Evolutionary conservation across 2,329 filamentous ascomycete genomes (phyloP).

Genomic region (Didymella pomorum): DNA sequence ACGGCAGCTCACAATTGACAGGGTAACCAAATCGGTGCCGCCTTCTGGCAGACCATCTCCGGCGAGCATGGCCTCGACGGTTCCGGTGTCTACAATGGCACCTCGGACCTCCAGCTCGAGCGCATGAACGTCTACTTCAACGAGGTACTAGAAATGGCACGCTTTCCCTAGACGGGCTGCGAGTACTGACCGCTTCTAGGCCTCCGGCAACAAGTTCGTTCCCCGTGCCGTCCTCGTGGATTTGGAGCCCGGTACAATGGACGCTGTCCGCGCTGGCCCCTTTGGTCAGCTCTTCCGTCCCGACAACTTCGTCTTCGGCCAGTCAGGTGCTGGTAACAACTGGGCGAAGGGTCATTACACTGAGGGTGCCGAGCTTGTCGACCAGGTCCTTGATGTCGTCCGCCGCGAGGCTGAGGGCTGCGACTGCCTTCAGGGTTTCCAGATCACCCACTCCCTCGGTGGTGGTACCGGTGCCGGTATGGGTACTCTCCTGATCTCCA

Average conservation of each 20-base stretch:
- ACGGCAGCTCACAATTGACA: slow-evolving; percentile 55
- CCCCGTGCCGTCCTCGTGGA: slow-evolving; percentile 99
- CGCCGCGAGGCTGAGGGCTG: slow-evolving; percentile 98
- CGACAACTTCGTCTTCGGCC: slow-evolving; percentile 99
- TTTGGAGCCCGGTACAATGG: slow-evolving; percentile 99
- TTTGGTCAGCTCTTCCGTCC: slow-evolving; percentile 99
- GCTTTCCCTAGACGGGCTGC: slow-evolving; percentile 9
- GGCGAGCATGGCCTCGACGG: slow-evolving; percentile 92
- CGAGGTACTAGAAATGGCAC: slow-evolving; percentile 66
- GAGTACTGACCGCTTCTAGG: slow-evolving; percentile 62
- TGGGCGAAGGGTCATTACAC: slow-evolving; percentile 99
- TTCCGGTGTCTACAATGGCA: slow-evolving; percentile 97
- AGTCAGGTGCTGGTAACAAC: slow-evolving; percentile 99
- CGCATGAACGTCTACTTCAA: slow-evolving; percentile 99
- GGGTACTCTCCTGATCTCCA: slow-evolving; percentile 99
- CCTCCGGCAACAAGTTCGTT: slow-evolving; percentile 98
- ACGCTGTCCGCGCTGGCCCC: slow-evolving; percentile 95
- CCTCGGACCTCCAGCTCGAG: slow-evolving; percentile 98
- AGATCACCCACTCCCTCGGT: slow-evolving; percentile 99
- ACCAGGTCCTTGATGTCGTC: slow-evolving; percentile 97
- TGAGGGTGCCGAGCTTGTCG: slow-evolving; percentile 98
- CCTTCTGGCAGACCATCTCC: slow-evolving; percentile 83
- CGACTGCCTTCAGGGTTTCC: slow-evolving; percentile 99
- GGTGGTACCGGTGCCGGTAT: slow-evolving; percentile 99
- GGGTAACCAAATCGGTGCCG: slow-evolving; percentile 99